Base-by-base conservation (phyloP, 2,329 filamentous ascomycete species). In the Verticillium nonalfalfae region DNA sequence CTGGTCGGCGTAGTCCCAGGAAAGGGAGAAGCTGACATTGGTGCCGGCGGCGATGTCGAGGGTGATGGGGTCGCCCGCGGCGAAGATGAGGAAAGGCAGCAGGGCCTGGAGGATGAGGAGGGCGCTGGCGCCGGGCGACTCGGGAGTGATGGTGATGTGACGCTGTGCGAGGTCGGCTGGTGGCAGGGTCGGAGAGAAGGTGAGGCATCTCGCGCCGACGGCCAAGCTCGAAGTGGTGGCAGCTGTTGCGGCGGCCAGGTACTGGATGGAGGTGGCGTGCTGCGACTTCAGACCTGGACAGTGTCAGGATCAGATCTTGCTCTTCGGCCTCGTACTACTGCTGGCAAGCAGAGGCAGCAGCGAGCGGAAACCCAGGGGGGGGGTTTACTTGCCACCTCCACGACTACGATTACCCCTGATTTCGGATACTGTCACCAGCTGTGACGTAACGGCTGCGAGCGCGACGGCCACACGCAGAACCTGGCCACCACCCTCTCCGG, bases 1-100 rank as follows among this genome's bases (percentile, higher is more conserved):
- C 66, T 87, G 85, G 66, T 86, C 83, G 3, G 87, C 72, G 67
- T 88, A 89, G 67, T 89, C 85, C 62, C 78, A 86, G n/a, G 80
- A 84, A 1, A 79, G 75, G 0, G 84, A 85, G 67, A 79, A 85
- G 10, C 76, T 74, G 2, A 84, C 80, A 64, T 88, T 87, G 1
- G 85, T 87, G 15, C 85, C 85, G 5, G 85, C 85, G 1, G 78
- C 76, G 7, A 88, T 79, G 18, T 78, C 75, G 5, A 87, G 66
- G 35, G 76, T 75, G 26, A 86, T 73, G 79, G 76, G 56, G 21
- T 34, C 26, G 26, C 26, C 14, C 6, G 18, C 39, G n/a, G 52
- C 61, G 61, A 85, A 86, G 6, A 88, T 68, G 1, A 87, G 72
- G 63, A 83, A 86, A 0, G 85, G 85, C 5, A 88, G 73, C 9